Base-by-base conservation (phyloP, 768 basidiomycete genomes). In the Trametes maxima region DNA sequence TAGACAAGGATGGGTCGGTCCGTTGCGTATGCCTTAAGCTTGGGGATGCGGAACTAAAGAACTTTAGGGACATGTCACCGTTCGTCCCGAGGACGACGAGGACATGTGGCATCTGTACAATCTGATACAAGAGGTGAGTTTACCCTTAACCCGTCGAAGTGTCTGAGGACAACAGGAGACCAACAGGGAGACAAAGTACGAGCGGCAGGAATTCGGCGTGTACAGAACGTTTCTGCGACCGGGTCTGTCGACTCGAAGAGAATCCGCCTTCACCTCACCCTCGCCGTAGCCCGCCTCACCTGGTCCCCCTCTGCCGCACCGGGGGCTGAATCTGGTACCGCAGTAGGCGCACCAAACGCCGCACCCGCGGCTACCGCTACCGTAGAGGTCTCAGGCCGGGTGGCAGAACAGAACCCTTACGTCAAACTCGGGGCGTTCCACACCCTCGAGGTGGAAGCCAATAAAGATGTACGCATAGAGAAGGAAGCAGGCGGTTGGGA, bases 21-120 rank as follows among this genome's bases (percentile, higher is more conserved):
- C 57, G 66, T 36, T 37, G 25, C 5, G 52, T 74, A 50, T 2
- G 25, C 25, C 16, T 5, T 25, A 12, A 28, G 7, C 21, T 13
- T 5, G 25, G 5, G 28, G 5, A n/a, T 44, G 47, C 42, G 24
- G n/a, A 6, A 57, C 61, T 61, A 35, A 60, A 28, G 42, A 12
- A 10, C 12, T 54, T 7, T 69, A 95, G 94, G 96, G 96, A 17
- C 85, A 95, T 83, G 91, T 97, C 63, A 93, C 87, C n/a, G 80
- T 98, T 46, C 86, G 93, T 49, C 95, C 96, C 5, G 95, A 99
- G 73, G 95, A 98, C 68, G 94, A 98, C 69, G 97, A 99, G 76
- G 97, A 99, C 74, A 97, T 99, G 90, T 99, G 96, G 95, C 97
- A 99, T 81, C 80, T 98, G 28, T 99, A 98, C 75, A 98, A 99